Evolutionary conservation across 2,329 filamentous ascomycete genomes (phyloP), one percentile per base, ranked within the genome.

Genomic region (Berkeleyomyces rouxiae): DNA sequence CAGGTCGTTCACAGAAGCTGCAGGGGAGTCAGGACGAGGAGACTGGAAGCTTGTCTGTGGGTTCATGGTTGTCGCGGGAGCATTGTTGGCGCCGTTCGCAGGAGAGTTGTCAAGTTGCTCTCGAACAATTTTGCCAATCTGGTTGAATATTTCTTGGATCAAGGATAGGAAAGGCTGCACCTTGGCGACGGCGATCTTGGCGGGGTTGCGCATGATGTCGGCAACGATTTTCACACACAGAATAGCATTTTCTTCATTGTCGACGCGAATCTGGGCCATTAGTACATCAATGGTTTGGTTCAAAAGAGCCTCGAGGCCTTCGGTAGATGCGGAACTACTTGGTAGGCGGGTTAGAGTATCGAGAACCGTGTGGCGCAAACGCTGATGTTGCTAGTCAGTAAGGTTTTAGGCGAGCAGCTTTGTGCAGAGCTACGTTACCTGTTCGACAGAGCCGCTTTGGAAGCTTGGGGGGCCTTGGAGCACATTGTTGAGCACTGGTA

Each of bases 221-320:
- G 96, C 96, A 60, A 95, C 90, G 11, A 92, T 95, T 78, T 99
- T 99, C 75, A 99, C 90, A 72, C 92, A 96, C 66, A 99, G 77
- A n/a, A 95, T 90, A 1, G 92, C 93, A 78, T 99, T 99, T 66
- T 99, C 93, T 74, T 99, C 93, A 69, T 99, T 99, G 74, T 99
- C 93, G 49, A 84, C 86, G 68, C 86, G 85, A 65, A 97, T 90
- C 64, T 99, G 77, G 62, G 83, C 82, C 84, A 97, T 92, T 66
- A 97, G 80, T 67, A 95, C 80, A 70, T 96, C 91, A 65, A 96
- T 89, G 65, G 95, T 85, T 71, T 95, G 89, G 67, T 85, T 82
- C 46, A 92, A 91, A 73, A 92, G 95, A 0, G 86, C 87, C 72
- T 97, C 91, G 74, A 96, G 85, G 0, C 84, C 84, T 69, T 96